Conservation (phyloP, 2,329 filamentous ascomycete species). For the Sporothrix globosa region DNA sequence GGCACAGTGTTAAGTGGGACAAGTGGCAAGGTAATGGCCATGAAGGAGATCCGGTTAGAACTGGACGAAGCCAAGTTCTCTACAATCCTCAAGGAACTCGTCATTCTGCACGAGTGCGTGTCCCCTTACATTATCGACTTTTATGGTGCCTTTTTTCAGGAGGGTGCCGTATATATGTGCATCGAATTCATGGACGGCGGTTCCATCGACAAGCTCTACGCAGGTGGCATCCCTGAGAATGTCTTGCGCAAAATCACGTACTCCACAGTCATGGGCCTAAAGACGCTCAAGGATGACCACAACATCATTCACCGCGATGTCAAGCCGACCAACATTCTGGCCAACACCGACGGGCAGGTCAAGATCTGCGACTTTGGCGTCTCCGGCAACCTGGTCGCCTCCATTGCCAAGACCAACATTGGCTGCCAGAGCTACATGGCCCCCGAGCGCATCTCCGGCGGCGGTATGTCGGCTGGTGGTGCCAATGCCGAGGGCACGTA, state of each 20-base stretch:
- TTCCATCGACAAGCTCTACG: conserved; percentile 94
- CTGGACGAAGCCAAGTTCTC: conserved; percentile 96
- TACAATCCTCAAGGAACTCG: conserved; percentile 95
- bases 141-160: conserved; percentile 98
- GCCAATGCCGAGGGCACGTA: conserved; percentile 80
- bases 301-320: conserved; percentile 99
- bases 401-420: conserved; percentile 98
- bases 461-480: conserved; percentile 72
- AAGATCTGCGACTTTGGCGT: conserved; percentile 99
- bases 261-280: conserved; percentile 86
- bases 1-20: conserved; percentile 46
- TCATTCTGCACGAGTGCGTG: conserved; percentile 91
- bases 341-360: conserved; percentile 86
- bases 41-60: conserved; percentile 97
- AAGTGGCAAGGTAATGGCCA: conserved; percentile 88
- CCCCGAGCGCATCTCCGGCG: conserved; percentile 89
- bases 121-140: conserved; percentile 98
- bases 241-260: conserved; percentile 89
- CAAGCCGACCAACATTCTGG: conserved; percentile 97
- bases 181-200: conserved; percentile 99
- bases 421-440: conserved; percentile 99
- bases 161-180: conserved; percentile 98
- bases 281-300: conserved; percentile 93
- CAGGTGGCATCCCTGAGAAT: conserved; percentile 83
- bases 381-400: conserved; percentile 92